A percentile compares a stretch with the other conserved stretches of the same genome.
Evolutionary conservation across 2,329 filamentous ascomycete species (phyloP).

Genomic region (Cercospora sp.): DNA sequence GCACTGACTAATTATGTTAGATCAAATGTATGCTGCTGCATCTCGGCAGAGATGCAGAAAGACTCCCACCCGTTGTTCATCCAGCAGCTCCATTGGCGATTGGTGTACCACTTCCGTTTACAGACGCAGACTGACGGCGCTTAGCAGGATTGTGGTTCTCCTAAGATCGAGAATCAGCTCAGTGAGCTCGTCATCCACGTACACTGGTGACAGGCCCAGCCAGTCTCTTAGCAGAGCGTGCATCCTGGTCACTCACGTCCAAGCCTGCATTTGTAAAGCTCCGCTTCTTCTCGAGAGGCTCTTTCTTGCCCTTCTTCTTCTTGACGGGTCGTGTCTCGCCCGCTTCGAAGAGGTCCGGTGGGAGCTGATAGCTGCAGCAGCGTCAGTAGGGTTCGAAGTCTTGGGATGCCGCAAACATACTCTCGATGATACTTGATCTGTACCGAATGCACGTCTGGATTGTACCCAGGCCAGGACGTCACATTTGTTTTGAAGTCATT

Average conservation of each 20-base stretch:
- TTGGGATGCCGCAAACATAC: conserved; percentile 54
- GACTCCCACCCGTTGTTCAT: conserved; percentile 10
- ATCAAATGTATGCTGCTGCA: conserved; percentile 8
- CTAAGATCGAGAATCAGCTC: conserved; percentile 22
- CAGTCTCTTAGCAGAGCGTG: conserved; percentile 6
- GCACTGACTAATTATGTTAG: conserved; percentile 15
- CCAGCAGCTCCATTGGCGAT: conserved; percentile 25
- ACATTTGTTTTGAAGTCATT: conserved; percentile 84
- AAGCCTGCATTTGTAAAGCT: conserved; percentile 47
- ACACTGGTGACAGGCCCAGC: not conserved
- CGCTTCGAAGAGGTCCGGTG: conserved; percentile 81
- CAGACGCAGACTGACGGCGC: conserved; percentile 35
- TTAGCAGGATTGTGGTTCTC: conserved; percentile 38
- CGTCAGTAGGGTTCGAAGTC: conserved; percentile 19
- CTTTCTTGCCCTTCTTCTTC: conserved; percentile 46
- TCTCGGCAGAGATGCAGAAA: conserved; percentile 7
- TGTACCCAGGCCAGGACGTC: conserved; percentile 71
- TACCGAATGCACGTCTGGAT: conserved; percentile 73
- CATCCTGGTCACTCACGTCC: conserved; percentile 45
- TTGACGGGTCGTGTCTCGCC: conserved; percentile 62
- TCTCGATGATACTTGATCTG: conserved; percentile 82
- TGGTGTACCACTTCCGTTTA: conserved; percentile 24
- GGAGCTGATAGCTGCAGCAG: conserved; percentile 73
- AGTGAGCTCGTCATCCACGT: conserved; percentile 5
- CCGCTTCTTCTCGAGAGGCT: conserved; percentile 44